phyloP scores from a whole-genome alignment of 495 filamentous ascomycete genomes.

The Achaetomiella virescens region DNA sequence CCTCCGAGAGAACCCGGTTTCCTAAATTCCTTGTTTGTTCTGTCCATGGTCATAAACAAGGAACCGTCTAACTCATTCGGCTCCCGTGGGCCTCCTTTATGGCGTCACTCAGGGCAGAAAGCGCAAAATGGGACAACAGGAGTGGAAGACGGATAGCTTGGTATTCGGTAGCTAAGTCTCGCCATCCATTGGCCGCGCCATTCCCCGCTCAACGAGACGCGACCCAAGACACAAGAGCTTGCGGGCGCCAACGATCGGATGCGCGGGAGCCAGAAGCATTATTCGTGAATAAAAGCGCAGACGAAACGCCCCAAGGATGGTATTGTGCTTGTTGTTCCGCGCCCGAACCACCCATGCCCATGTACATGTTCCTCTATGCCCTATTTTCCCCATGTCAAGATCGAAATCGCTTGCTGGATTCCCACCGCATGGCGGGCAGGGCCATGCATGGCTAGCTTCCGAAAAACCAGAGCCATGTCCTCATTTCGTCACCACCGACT shows the following conservation, averaged over 20 bases:
- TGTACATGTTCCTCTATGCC: slow-evolving; percentile 32
- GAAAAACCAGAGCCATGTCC: slow-evolving; percentile 26
- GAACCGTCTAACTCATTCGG: no score
- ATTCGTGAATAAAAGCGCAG: slow-evolving; percentile 31
- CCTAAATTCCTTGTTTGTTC: no score
- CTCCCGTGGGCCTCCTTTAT: no score
- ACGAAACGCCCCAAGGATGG: slow-evolving; percentile 35
- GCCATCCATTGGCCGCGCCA: not conserved
- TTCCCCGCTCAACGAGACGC: not conserved
- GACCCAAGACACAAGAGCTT: not conserved
- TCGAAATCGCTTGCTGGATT: slow-evolving; percentile 24
- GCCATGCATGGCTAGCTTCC: slow-evolving; percentile 26
- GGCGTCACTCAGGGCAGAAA: no score
- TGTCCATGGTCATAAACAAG: no score
- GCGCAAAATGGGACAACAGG: no score
- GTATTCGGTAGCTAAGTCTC: slow-evolving; percentile 2
- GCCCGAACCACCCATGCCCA: slow-evolving; percentile 33
- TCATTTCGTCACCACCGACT: slow-evolving; percentile 22
- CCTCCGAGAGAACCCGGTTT: no score
- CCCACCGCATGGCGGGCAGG: slow-evolving; percentile 24
- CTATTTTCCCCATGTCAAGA: slow-evolving; percentile 26
- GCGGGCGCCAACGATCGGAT: not conserved
- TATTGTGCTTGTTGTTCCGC: slow-evolving; percentile 33
- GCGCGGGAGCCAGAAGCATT: slow-evolving; percentile 22
- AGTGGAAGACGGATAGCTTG: not conserved